Conservation (phyloP, 257 asterid species). For the Coffea eugenioides region DNA sequence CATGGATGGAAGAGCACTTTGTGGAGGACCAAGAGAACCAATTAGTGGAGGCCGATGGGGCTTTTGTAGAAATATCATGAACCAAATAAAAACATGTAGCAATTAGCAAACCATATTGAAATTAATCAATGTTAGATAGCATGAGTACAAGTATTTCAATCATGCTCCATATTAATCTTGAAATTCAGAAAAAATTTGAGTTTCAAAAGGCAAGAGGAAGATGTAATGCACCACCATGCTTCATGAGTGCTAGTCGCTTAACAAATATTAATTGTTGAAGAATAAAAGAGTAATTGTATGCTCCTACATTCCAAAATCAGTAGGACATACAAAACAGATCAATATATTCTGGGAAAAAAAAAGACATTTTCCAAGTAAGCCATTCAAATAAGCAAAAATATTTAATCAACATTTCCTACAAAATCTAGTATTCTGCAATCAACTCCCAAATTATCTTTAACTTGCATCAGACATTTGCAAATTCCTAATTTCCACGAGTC, state of each 20-base stretch:
- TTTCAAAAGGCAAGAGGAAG: background rate
- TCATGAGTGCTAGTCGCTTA: background rate
- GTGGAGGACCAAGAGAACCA: constrained; percentile 60
- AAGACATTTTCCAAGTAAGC: background rate
- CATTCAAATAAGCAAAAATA: background rate
- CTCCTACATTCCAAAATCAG: background rate
- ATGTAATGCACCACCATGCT: background rate
- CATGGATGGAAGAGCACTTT: constrained; percentile 68
- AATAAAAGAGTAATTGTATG: background rate
- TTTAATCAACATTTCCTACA: background rate
- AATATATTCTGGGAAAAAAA: background rate
- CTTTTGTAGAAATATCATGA: constrained; percentile 37
- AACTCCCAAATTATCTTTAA: background rate
- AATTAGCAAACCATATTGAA: background rate
- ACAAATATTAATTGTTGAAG: background rate
- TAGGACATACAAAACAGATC: background rate
- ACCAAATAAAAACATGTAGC: background rate
- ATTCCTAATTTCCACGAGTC: too few relatives aligned
- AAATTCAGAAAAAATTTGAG: background rate
- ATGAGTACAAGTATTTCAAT: background rate
- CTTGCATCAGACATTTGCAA: background rate
- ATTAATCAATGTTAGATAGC: background rate
- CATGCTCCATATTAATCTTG: background rate
- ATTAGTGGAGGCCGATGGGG: constrained; percentile 62
- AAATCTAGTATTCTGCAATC: background rate